Base-by-base conservation (phyloP, 140 eudicot species). In the Erigeron philadelphicus region DNA sequence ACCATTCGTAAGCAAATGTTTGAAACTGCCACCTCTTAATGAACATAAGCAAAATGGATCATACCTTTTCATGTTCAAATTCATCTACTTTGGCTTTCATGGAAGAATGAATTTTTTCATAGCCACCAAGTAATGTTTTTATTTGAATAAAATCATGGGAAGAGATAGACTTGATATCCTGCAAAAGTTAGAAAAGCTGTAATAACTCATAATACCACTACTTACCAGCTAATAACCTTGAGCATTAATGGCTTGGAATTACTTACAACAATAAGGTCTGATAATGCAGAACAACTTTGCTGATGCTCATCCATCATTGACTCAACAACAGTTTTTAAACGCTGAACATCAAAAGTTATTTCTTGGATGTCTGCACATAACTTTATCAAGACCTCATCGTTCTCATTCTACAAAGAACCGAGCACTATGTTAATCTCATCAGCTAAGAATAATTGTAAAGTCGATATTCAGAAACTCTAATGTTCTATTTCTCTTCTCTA, bases 41-140 rank as follows among this genome's bases (percentile, higher is more conserved):
- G 18, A 19, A 66, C 12, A 42, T 44, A 67, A 40, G 72, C 62
- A 64, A 71, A 75, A 58, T 56, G 46, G 21, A 54, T 7, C 45
- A 59, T 75, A 93, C 99, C 89, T 93, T 93, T 71, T 87, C 99
- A 18, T 48, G 67, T 82, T 89, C 86, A 61, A 86, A 86, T 79
- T 80, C 90, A 57, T 58, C 52, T 56, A 89, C 55, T 67, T 84
- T 85, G 67, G 67, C 31, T 81, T 80, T 83, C 83, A 82, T 61
- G 76, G 69, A 74, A 59, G 78, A 77, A 45, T 75, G 72, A 67
- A 85, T 6, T 61, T 80, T 79, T 46, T 79, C 79, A 68, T 85
- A 75, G 75, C 63, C 82, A 54, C 64, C 66, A 40, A 80, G 73
- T 42, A 87, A 66, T 55, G 81, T 80, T 66, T 76, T 85, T 56